Percentiles rank a stretch among this genome's conserved stretches.
These are phyloP conservation scores for Ceratocystis albifundus DNA, from an alignment of 2,329 filamentous ascomycete genomes.

Conservation along the genomic window DNA sequence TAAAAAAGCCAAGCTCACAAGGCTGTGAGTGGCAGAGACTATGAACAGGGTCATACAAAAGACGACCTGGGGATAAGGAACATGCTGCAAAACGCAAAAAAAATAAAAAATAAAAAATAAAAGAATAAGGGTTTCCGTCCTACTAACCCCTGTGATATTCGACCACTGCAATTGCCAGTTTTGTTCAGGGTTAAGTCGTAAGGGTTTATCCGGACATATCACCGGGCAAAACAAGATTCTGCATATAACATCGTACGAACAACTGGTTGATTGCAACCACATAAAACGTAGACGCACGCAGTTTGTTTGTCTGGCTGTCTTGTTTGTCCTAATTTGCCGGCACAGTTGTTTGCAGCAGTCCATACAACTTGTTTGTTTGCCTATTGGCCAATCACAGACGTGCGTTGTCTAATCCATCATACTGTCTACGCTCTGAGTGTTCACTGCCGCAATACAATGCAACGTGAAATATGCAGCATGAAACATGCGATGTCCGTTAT, in stretches of 20 bases:
- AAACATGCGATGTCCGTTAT: background rate
- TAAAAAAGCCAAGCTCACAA: conserved; percentile 4
- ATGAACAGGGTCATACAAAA: background rate
- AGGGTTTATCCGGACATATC: no score
- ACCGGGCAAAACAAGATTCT: no score
- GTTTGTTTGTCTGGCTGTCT: background rate
- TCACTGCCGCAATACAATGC: background rate
- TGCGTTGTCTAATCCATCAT: background rate
- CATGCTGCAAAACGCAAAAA: background rate
- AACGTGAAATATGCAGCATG: background rate
- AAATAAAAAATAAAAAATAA: no score
- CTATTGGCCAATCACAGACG: background rate
- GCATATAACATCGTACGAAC: no score
- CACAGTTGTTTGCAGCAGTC: background rate
- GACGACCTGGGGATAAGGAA: background rate
- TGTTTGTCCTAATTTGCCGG: background rate
- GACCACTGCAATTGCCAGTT: background rate
- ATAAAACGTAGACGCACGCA: background rate
- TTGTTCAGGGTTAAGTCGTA: no score
- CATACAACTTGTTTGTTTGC: background rate
- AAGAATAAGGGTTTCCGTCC: background rate
- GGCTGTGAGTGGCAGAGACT: background rate
- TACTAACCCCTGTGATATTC: background rate
- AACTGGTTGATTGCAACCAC: no score
- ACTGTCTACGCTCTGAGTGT: background rate